Base-by-base conservation (phyloP, 2,329 filamentous ascomycete species). In the Cladosporium velox region DNA sequence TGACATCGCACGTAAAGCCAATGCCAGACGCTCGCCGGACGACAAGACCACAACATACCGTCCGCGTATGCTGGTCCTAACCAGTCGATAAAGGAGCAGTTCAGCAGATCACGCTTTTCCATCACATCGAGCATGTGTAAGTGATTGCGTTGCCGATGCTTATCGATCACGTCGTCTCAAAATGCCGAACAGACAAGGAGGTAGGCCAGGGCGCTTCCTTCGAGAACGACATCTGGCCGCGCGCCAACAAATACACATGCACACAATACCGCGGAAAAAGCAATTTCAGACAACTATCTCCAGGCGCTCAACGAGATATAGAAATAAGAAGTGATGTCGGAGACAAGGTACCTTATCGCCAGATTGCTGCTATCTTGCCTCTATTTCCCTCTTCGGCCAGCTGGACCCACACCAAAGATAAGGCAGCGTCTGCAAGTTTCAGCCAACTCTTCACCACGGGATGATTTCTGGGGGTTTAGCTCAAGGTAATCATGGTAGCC, bases 381-480 rank as follows among this genome's bases (percentile, higher is more conserved):
- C 21, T 2, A 57, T 55, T 62, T 24, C 49, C 61, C 26, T 64
- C 15, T 57, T 64, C 14, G 60, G 47, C 30, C 26, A 47, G 32
- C 60, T 38, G 34, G 61, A 64, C 61, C 61, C 61, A 64, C 61
- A 64, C 21, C 35, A 64, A 47, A 64, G 61, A 64, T 64, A 64
- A 64, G 61, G 26, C 34, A 55, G 51, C 34, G 34, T 41, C 61
- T 57, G 60, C 60, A 47, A 62, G 44, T 61, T 32, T 49, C 59
- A 61, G 41, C 41, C 55, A 47, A 12, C n/a, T 47, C 41, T 47
- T 21, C 41, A 47, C 41, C 41, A 47, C 41, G 41, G 3, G 41
- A 47, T 12, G 41, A 47, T 47, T n/a, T 21, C n/a, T 24, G 41
- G 41, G 41, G n/a, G 2, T 47, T 24, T 47, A 47, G 41, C n/a